Conservation (phyloP, 345 rosid genomes). For the Durio zibethinus region DNA sequence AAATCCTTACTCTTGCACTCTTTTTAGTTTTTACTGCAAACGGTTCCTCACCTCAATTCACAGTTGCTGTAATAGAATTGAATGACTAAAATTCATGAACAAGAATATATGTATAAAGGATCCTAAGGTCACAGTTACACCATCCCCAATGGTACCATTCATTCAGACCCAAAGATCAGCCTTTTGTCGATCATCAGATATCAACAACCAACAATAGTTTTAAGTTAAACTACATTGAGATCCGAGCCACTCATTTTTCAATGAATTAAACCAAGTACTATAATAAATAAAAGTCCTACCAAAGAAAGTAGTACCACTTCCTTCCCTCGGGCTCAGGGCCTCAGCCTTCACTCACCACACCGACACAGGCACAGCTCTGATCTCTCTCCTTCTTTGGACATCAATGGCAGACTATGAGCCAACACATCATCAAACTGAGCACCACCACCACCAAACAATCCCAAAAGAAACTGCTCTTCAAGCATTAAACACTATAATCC, state of each 20-base stretch:
- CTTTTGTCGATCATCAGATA: neutral
- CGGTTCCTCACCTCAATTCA: too few relatives aligned
- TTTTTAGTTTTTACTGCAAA: too few relatives aligned
- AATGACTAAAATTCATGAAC: too few relatives aligned
- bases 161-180: neutral
- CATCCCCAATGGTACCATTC: neutral
- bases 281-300: too few relatives aligned
- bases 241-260: conserved; percentile 8
- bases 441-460: conserved; percentile 42
- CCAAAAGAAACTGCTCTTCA: conserved; percentile 88
- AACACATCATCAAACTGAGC: conserved; percentile 36
- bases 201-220: neutral
- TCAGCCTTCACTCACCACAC: neutral
- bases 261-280: too few relatives aligned
- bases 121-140: neutral
- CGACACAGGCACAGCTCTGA: neutral
- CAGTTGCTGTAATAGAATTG: too few relatives aligned
- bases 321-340: too few relatives aligned
- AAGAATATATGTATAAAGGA: neutral
- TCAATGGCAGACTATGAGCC: conserved; percentile 74
- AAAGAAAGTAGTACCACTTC: neutral
- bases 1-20: too few relatives aligned
- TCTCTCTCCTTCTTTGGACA: neutral
- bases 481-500: conserved; percentile 90
- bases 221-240: conserved; percentile 12